These are phyloP conservation scores for Cenchrus fungigraminus DNA, from an alignment of 176 grass and related monocot genomes.

Conservation along the genomic window DNA sequence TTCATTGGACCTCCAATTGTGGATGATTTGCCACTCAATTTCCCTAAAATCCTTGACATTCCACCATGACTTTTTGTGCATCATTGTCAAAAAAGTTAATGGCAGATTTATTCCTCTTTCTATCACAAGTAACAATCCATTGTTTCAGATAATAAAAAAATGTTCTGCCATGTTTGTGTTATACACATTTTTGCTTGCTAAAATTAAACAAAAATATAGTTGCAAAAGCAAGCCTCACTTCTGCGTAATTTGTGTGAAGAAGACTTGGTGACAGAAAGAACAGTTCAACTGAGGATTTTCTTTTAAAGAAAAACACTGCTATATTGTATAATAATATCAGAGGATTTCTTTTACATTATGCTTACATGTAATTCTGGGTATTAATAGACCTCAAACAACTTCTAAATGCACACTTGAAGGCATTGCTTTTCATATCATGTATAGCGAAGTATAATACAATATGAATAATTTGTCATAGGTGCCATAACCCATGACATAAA, in stretches of 20 bases:
- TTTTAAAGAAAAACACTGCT: not conserved
- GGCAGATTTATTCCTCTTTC: not conserved
- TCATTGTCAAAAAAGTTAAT: conserved; percentile 4
- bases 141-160: not conserved
- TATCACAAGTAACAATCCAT: not conserved
- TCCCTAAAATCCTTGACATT: conserved; percentile 32
- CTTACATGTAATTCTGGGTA: not conserved
- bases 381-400: not conserved
- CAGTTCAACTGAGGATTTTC: not conserved
- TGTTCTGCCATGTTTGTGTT: conserved; percentile 19
- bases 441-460: not conserved
- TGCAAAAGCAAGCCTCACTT: conserved; percentile 12
- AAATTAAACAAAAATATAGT: not conserved
- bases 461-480: not conserved
- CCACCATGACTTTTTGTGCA: conserved; percentile 22
- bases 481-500: not conserved
- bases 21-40: conserved; percentile 13
- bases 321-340: not conserved
- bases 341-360: not conserved
- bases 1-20: conserved; percentile 20
- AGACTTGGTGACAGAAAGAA: not conserved
- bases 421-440: conserved; percentile 2
- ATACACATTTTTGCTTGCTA: conserved; percentile 14
- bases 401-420: not conserved
- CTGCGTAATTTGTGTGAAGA: not conserved